Conservation (phyloP, 495 filamentous ascomycete genomes). For the Xylaria castorea region DNA sequence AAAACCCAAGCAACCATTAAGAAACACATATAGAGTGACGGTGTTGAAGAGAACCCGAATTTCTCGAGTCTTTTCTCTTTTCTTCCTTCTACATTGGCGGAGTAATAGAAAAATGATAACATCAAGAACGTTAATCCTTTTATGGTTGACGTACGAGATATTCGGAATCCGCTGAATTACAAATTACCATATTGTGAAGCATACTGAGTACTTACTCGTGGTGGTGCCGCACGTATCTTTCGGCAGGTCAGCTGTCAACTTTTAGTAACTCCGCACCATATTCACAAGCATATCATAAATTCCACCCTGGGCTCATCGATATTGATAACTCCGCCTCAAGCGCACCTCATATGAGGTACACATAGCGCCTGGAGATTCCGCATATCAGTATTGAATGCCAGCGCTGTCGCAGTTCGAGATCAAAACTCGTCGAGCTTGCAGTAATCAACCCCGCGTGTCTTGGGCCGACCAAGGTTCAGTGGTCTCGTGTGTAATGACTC, state of each 20-base stretch:
- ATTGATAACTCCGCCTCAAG: not conserved
- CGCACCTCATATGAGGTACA: too few species aligned
- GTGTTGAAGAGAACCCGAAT: not conserved
- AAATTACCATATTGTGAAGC: not conserved
- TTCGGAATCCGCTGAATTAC: not conserved
- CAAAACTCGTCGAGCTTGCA: not conserved
- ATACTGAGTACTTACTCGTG: not conserved
- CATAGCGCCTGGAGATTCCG: conserved; percentile 20
- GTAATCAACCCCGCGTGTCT: not conserved
- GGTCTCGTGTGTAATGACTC: not conserved
- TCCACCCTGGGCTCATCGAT: not conserved
- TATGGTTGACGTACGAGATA: not conserved
- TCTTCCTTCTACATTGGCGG: too few species aligned
- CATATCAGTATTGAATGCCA: not conserved
- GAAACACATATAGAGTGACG: not conserved
- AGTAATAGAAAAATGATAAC: not conserved
- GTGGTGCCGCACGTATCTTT: not conserved
- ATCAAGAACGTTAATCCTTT: not conserved
- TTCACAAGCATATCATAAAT: not conserved
- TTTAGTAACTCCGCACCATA: not conserved
- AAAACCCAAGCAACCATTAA: not conserved
- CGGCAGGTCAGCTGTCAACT: not conserved
- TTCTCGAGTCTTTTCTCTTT: not conserved
- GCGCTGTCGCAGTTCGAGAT: not conserved
- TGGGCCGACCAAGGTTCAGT: not conserved